Evolutionary conservation across 345 rosid genomes (phyloP).

Genomic region (Linum usitatissimum): DNA sequence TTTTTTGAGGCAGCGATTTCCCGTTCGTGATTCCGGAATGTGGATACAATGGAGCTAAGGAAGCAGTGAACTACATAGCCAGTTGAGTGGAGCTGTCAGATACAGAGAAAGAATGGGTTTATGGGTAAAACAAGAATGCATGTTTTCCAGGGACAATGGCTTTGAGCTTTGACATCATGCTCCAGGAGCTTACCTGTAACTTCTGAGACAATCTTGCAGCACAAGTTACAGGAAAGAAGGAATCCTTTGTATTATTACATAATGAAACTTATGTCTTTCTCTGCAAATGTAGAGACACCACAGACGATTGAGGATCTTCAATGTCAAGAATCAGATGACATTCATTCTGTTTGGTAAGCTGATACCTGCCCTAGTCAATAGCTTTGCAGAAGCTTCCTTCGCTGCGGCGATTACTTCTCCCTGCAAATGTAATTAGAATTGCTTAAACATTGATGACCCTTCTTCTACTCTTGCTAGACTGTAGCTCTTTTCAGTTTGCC

Average conservation of each 20-base stretch:
- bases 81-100: slow-evolving; percentile 41
- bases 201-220: not conserved
- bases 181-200: not conserved
- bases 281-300: no score
- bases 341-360: slow-evolving; percentile 40
- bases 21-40: slow-evolving; percentile 80
- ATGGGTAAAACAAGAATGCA: slow-evolving; percentile 58
- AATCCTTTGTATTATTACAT: no score
- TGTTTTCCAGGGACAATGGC: slow-evolving; percentile 55
- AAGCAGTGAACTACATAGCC: slow-evolving; percentile 42
- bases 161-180: slow-evolving; percentile 1
- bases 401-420: slow-evolving; percentile 32
- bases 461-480: not conserved
- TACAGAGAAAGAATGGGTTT: slow-evolving; percentile 65
- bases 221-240: no score
- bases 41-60: slow-evolving; percentile 66
- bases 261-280: no score
- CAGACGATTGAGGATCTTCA: not conserved
- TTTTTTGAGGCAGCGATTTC: slow-evolving; percentile 52
- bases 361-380: slow-evolving; percentile 44
- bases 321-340: slow-evolving; percentile 15
- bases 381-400: slow-evolving; percentile 34
- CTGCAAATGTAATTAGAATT: slow-evolving; percentile 12
- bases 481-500: not conserved
- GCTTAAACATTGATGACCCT: not conserved